Conservation (phyloP, 179 eudicot genomes). For the Heliamphora pulchella region DNA sequence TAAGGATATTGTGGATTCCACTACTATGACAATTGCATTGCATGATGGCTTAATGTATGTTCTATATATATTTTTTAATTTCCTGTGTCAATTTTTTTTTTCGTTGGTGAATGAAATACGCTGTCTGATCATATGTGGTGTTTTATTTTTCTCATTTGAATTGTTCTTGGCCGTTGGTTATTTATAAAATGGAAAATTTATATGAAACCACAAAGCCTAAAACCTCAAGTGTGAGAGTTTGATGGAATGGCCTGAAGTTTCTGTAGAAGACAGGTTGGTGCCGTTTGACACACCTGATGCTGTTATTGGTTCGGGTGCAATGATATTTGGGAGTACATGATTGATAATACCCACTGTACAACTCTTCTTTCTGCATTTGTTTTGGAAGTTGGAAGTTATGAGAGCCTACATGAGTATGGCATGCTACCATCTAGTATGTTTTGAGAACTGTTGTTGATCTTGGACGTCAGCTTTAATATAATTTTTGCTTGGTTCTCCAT, state of each 20-base stretch:
- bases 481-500: slow-evolving; percentile 11
- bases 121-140: too few species aligned
- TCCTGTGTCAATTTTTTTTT: not conserved
- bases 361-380: not conserved
- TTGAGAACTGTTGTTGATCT: not conserved
- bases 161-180: too few species aligned
- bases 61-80: not conserved
- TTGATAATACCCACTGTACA: not conserved
- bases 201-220: not conserved
- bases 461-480: not conserved
- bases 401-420: not conserved
- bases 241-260: not conserved
- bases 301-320: not conserved
- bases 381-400: not conserved
- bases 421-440: not conserved
- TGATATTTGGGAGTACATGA: not conserved
- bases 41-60: not conserved
- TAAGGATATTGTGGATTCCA: slow-evolving; percentile 27
- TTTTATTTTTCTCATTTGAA: not conserved
- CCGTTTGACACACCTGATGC: not conserved
- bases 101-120: too few species aligned
- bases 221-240: not conserved
- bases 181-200: not conserved
- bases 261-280: not conserved
- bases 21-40: not conserved